These are phyloP conservation scores for Tillandsia leiboldiana DNA, from an alignment of 176 grass and related monocot species.

Conservation along the genomic window DNA sequence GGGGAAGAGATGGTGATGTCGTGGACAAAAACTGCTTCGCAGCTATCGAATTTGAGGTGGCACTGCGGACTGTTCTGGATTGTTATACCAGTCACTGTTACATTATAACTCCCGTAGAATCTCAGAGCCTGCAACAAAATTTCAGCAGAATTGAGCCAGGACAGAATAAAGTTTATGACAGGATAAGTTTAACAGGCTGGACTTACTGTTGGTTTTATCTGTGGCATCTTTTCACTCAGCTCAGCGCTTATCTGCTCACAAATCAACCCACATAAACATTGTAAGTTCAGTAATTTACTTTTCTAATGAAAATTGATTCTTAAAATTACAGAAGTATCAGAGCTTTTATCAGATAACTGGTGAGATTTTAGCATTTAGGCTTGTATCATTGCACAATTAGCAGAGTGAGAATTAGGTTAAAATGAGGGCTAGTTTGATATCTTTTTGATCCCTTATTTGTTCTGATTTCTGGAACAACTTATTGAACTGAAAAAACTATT, in stretches of 20 bases:
- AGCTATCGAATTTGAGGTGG: conserved; percentile 95
- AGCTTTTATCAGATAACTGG: too few relatives aligned
- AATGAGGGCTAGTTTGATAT: not conserved
- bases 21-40: conserved; percentile 78
- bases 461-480: not conserved
- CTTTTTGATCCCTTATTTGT: not conserved
- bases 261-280: conserved; percentile 27
- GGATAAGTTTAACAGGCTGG: not conserved
- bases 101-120: conserved; percentile 89
- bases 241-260: conserved; percentile 42
- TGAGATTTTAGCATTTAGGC: not conserved
- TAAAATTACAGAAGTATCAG: not conserved
- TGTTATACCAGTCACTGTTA: conserved; percentile 82
- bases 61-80: conserved; percentile 95
- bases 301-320: not conserved
- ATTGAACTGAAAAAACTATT: not conserved
- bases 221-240: conserved; percentile 61
- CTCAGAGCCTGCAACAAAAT: conserved; percentile 78
- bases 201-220: conserved; percentile 90
- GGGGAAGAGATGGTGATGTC: conserved; percentile 85
- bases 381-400: not conserved
- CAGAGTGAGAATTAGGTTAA: not conserved
- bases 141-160: not conserved
- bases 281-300: conserved; percentile 23
- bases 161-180: not conserved